Base-by-base conservation (phyloP, 768 basidiomycete species). In the Coprinopsis cinerea region DNA sequence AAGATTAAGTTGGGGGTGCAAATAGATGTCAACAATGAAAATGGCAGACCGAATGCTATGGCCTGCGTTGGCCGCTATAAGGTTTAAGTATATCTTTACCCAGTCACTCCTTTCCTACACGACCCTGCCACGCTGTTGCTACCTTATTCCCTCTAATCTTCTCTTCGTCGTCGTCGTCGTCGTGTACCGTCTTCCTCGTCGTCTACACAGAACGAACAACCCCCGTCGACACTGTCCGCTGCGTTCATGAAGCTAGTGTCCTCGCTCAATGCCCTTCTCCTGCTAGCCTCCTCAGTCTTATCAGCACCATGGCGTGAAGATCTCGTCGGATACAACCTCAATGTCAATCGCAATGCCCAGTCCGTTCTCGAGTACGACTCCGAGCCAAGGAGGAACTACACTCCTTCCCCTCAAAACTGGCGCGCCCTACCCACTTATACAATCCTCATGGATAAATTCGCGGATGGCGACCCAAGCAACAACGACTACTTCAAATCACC, bases 391-490 rank as follows among this genome's bases (percentile, higher is more conserved):
- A 69, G 68, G 1, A 82, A 76, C 7, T 93, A 94, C 65, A 86
- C 81, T 0, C 75, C 78, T 0, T 93, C 91, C 0, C 93, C 93
- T 0, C 40, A 55, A 13, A 96, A 96, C 66, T 96, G 93, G 93
- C 81, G 93, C 17, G 69, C 78, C 4, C 67, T 91, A 10, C 89
- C 90, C 1, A 74, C 82, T 44, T 92, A 92, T 62, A 88, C 85
- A 36, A 59, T 92, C 58, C 82, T 95, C 44, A 66, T 93, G 56
- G 93, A 96, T 77, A 95, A 95, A 68, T 95, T 90, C 61, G 91
- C 91, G 13, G 92, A 95, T 58, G 93, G 93, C 1, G 88, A 92
- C 63, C 93, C 93, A 2, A 68, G 81, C 37, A 96, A 95, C 62
- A 93, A 96, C 64, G 89, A 95, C 71, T 94, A 72, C 65, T 96